Evolutionary conservation across 192 early-diverging fungal genomes (phyloP).

Genomic region (Backusella tarrabulga): DNA sequence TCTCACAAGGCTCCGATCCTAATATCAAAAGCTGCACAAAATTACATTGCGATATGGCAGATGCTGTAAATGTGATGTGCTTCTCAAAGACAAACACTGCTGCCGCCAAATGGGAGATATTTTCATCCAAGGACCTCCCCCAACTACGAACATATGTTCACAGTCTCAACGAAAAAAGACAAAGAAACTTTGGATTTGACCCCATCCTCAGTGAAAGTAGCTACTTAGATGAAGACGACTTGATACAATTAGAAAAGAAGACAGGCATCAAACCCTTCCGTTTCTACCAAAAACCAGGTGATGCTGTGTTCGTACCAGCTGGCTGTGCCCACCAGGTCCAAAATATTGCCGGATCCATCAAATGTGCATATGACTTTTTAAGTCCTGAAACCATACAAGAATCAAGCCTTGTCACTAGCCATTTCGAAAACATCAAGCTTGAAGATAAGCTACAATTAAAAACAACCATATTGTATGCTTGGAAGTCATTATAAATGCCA

Average conservation of each 20-base stretch:
- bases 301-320: conserved; percentile 76
- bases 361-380: conserved; percentile 72
- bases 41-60: conserved; percentile 68
- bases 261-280: conserved; percentile 50
- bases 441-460: conserved; percentile 48
- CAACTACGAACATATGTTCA: conserved; percentile 32
- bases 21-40: background rate
- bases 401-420: conserved; percentile 42
- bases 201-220: conserved; percentile 69
- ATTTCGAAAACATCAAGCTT: conserved; percentile 48
- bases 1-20: conserved; percentile 49
- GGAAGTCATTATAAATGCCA: conserved; percentile 2
- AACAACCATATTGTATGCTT: conserved; percentile 14
- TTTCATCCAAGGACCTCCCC: conserved; percentile 33
- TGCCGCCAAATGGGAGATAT: conserved; percentile 71
- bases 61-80: conserved; percentile 72
- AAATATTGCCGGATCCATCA: conserved; percentile 64
- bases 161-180: conserved; percentile 15
- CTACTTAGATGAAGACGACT: conserved; percentile 52
- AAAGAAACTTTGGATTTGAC: conserved; percentile 7
- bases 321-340: conserved; percentile 76
- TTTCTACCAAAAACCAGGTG: conserved; percentile 66
- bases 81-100: background rate
- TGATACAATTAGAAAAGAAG: conserved; percentile 34
- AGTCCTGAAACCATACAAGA: conserved; percentile 56